These are phyloP conservation scores for Mycocentrospora acerina DNA, from an alignment of 2,329 filamentous ascomycete species.

Conservation along the genomic window DNA sequence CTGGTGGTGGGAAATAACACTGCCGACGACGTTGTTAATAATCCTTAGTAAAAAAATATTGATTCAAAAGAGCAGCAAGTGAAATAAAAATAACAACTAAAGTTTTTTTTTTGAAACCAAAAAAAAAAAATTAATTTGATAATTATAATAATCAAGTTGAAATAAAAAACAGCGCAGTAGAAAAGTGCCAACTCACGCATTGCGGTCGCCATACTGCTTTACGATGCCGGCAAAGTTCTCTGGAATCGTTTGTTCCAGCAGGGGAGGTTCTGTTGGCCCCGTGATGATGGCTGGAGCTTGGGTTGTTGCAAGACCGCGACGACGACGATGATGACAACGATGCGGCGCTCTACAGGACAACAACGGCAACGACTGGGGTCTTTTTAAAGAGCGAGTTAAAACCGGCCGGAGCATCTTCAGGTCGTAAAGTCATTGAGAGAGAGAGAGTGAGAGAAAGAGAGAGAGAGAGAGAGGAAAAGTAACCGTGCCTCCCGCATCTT, in stretches of 20 bases:
- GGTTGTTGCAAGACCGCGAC: conserved; percentile 19
- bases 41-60: too few species aligned
- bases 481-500: too few species aligned
- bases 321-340: too few species aligned
- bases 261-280: conserved; percentile 58
- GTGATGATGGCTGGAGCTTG: conserved; percentile 35
- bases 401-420: conserved; percentile 33
- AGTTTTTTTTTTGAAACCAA: too few species aligned
- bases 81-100: too few species aligned
- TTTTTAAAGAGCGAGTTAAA: conserved; percentile 18
- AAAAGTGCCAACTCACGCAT: conserved; percentile 60
- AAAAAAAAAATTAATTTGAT: too few species aligned
- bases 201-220: conserved; percentile 62
- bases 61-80: too few species aligned
- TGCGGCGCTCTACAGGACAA: conserved; percentile 5
- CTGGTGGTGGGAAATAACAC: conserved; percentile 64
- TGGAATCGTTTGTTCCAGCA: conserved; percentile 69
- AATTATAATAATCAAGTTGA: too few species aligned
- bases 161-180: neutral
- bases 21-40: too few species aligned
- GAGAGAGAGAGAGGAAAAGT: neutral
- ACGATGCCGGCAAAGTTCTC: conserved; percentile 71
- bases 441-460: neutral
- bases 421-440: conserved; percentile 13
- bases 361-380: too few species aligned